phyloP scores from a whole-genome alignment of 2,329 filamentous ascomycete species.

The Blumeria graminis region DNA sequence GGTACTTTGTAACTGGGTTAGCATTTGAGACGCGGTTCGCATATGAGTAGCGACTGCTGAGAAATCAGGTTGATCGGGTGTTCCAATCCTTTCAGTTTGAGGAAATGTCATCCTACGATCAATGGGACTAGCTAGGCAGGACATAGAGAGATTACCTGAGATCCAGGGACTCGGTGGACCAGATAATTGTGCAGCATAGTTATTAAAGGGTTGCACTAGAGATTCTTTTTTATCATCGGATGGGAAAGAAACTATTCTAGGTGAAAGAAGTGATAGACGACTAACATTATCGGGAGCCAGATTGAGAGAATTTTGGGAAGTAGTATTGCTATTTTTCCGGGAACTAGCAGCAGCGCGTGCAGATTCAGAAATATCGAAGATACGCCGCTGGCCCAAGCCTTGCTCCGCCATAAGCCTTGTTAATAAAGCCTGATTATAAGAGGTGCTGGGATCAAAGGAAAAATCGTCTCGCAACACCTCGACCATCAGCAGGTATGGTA shows the following conservation, averaged over 20 bases:
- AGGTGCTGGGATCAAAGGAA: conserved; percentile 51
- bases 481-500: conserved; percentile 66
- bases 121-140: conserved; percentile 42
- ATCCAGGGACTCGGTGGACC: conserved; percentile 45
- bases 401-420: conserved; percentile 31
- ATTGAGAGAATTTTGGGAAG: conserved; percentile 15
- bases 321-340: neutral
- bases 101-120: conserved; percentile 36
- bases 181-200: conserved; percentile 32
- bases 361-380: conserved; percentile 47
- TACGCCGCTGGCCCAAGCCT: conserved; percentile 27
- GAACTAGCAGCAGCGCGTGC: conserved; percentile 17
- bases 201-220: conserved; percentile 19
- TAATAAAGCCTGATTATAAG: conserved; percentile 45
- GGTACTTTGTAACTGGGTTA: conserved; percentile 59
- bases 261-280: conserved; percentile 43
- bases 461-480: conserved; percentile 66
- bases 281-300: conserved; percentile 35
- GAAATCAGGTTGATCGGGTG: conserved; percentile 52
- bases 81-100: conserved; percentile 25
- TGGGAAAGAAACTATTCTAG: conserved; percentile 27
- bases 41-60: conserved; percentile 68
- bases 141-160: conserved; percentile 25
- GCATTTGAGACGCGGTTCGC: conserved; percentile 69
- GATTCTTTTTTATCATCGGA: conserved; percentile 17